Evolutionary conservation across 805 yeast genomes (phyloP).

Genomic region (Teunomyces funiuensis): DNA sequence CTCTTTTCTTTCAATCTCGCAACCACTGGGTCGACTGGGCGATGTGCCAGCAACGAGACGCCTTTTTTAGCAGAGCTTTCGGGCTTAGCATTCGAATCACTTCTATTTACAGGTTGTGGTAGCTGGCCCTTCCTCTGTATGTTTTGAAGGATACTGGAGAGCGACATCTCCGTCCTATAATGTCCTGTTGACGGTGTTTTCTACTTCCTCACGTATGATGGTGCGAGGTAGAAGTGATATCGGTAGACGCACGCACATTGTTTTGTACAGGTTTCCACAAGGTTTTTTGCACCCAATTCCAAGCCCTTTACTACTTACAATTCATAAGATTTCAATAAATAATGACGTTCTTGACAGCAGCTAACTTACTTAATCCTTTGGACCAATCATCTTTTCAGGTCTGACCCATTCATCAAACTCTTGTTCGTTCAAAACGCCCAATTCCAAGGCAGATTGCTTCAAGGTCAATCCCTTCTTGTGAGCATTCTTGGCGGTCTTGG

Average conservation of each 20-base stretch:
- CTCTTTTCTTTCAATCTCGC: slow-evolving; percentile 67
- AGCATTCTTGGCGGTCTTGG: slow-evolving; percentile 97
- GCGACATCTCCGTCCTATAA: slow-evolving; percentile 17
- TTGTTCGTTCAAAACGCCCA: slow-evolving; percentile 76
- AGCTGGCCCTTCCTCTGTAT: slow-evolving; percentile 32
- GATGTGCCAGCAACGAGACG: slow-evolving; percentile 1
- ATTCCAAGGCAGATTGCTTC: slow-evolving; percentile 91
- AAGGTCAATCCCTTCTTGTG: slow-evolving; percentile 96
- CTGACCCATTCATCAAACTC: slow-evolving; percentile 97
- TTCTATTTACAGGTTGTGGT: slow-evolving; percentile 4
- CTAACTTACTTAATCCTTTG: slow-evolving; percentile 49
- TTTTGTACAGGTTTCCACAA: background rate
- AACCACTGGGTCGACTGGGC: slow-evolving; percentile 66
- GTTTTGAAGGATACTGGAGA: slow-evolving; percentile 30
- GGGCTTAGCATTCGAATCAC: background rate
- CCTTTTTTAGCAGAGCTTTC: background rate
- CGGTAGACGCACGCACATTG: background rate
- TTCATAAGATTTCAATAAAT: background rate
- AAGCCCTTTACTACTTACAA: background rate
- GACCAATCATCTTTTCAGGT: slow-evolving; percentile 98
- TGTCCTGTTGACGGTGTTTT: too few species aligned
- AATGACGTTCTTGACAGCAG: background rate
- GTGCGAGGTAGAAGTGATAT: too few species aligned
- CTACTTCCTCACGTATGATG: too few species aligned
- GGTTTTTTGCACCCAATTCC: background rate